These are phyloP conservation scores for Tylopilus vinaceipallidus DNA, from an alignment of 768 basidiomycete species.

Conservation along the genomic window DNA sequence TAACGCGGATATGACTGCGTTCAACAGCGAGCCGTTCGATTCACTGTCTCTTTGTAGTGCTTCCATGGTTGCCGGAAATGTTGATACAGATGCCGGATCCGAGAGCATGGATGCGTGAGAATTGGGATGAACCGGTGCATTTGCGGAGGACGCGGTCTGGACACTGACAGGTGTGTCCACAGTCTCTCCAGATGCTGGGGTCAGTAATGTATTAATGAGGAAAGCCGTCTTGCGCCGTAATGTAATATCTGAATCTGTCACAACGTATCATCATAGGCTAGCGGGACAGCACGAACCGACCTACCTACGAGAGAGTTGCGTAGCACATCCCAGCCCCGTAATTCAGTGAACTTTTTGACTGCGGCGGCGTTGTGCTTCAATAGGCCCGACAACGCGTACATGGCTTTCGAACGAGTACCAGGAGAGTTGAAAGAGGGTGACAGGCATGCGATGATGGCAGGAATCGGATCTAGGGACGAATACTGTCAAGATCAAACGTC, in stretches of 20 bases:
- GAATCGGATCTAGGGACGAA: slow-evolving; percentile 62
- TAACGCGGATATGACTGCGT: slow-evolving; percentile 51
- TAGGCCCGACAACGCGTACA: slow-evolving; percentile 77
- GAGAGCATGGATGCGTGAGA: slow-evolving; percentile 66
- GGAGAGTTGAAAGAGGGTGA: slow-evolving; percentile 50
- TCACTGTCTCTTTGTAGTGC: slow-evolving; percentile 43
- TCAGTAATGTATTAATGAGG: slow-evolving; percentile 68
- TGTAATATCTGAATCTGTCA: slow-evolving; percentile 68
- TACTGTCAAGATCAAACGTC: slow-evolving; percentile 41
- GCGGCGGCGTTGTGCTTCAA: slow-evolving; percentile 77
- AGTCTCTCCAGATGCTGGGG: slow-evolving; percentile 38
- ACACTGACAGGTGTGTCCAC: slow-evolving; percentile 6
- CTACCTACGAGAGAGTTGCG: slow-evolving; percentile 60
- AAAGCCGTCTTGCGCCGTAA: slow-evolving; percentile 80
- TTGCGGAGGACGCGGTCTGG: slow-evolving; percentile 23
- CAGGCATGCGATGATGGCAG: slow-evolving; percentile 60
- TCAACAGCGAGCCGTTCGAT: slow-evolving; percentile 38
- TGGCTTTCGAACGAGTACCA: slow-evolving; percentile 69
- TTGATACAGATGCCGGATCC: slow-evolving; percentile 51
- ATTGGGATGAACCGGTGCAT: slow-evolving; percentile 58
- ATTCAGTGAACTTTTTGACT: slow-evolving; percentile 47
- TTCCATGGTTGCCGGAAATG: slow-evolving; percentile 44
- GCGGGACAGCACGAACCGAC: slow-evolving; percentile 5
- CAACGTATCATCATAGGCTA: slow-evolving; percentile 1
- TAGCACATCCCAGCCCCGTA: slow-evolving; percentile 64